phyloP scores from a whole-genome alignment of 306 rosid species.

The Malus fusca region DNA sequence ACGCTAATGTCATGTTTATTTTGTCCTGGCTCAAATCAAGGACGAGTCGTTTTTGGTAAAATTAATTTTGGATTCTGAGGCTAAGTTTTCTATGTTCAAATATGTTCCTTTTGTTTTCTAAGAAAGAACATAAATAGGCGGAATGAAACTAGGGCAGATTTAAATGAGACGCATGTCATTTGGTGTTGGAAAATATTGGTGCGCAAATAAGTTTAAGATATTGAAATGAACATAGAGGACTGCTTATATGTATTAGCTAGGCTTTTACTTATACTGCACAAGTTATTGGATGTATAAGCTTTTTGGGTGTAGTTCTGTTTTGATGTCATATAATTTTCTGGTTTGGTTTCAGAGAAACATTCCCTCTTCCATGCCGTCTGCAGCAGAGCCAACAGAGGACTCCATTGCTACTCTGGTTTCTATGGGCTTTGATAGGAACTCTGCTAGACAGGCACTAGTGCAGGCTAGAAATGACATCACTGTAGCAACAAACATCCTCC shows the following conservation, averaged over 20 bases:
- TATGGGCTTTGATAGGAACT: constrained; percentile 88
- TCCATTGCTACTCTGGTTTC: constrained; percentile 75
- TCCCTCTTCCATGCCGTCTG: constrained; percentile 44
- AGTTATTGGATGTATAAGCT: neutral
- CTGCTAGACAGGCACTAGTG: constrained; percentile 93
- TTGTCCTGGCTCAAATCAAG: neutral
- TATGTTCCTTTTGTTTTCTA: neutral
- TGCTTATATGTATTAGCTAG: neutral
- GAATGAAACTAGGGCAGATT: neutral
- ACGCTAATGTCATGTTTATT: neutral
- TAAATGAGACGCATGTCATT: neutral
- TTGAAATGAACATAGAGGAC: neutral
- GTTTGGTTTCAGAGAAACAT: constrained; percentile 58
- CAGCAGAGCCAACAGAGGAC: constrained; percentile 68
- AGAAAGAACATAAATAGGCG: neutral
- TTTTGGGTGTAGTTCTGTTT: neutral
- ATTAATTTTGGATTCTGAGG: neutral
- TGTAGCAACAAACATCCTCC: constrained; percentile 88
- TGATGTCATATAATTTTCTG: neutral
- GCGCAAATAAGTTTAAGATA: neutral
- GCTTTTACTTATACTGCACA: neutral
- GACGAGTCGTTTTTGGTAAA: neutral
- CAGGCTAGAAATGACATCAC: constrained; percentile 88
- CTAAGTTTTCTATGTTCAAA: neutral
- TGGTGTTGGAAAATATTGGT: neutral